These are phyloP conservation scores for Globisporangium nunn DNA, from an alignment of 352 stramenopile species.

Conservation along the genomic window DNA sequence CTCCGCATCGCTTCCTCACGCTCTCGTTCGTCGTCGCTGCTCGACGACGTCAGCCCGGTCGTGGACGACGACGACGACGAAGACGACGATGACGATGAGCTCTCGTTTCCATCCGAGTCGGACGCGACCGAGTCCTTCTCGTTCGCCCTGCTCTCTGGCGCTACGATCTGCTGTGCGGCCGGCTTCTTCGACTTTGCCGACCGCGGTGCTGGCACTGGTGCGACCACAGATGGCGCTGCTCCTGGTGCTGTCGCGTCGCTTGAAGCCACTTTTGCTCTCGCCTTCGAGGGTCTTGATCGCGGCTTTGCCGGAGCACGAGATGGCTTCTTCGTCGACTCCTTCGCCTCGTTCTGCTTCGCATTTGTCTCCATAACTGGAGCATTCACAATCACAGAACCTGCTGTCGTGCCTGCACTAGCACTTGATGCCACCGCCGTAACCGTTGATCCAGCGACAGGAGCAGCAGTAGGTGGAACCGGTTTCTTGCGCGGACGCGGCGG, in stretches of 20 bases:
- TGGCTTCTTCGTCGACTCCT: not conserved
- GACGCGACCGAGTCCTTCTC: not conserved
- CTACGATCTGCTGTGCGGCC: not conserved
- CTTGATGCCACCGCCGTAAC: not conserved
- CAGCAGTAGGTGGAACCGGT: not conserved
- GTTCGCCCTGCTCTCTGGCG: not conserved
- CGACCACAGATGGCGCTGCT: not conserved
- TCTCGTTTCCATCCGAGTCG: slow-evolving; percentile 32
- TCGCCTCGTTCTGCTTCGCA: not conserved
- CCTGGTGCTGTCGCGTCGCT: not conserved
- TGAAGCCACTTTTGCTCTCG: not conserved
- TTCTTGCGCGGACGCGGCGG: slow-evolving; percentile 14
- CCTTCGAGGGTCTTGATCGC: not conserved
- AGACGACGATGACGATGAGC: slow-evolving; percentile 36
- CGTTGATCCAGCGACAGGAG: not conserved
- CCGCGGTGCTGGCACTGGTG: not conserved
- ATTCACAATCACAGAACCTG: not conserved
- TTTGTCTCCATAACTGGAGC: not conserved
- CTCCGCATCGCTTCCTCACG: not conserved
- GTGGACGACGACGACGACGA: slow-evolving; percentile 32
- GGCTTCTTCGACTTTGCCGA: not conserved
- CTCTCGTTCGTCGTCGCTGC: slow-evolving; percentile 33
- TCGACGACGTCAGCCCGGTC: slow-evolving; percentile 30
- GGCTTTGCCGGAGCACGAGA: slow-evolving; percentile 1
- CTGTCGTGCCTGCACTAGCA: not conserved